These are phyloP conservation scores for Suhomyces bribrorum DNA, from an alignment of 1,139 yeast species.

Conservation along the genomic window DNA sequence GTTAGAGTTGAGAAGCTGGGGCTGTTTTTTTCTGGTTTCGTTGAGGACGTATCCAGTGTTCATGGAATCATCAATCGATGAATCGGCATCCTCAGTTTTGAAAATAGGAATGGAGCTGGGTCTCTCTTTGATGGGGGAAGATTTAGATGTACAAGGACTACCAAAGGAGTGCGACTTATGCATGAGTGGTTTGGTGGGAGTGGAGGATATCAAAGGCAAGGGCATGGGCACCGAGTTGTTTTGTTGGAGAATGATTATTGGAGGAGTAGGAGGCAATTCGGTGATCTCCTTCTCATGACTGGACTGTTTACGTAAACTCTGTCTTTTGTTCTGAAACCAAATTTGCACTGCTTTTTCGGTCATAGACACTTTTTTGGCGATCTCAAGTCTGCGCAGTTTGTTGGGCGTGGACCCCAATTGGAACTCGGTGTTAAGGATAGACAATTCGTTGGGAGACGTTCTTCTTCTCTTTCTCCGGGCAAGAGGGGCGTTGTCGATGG, in stretches of 20 bases:
- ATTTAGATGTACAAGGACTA: conserved; percentile 21
- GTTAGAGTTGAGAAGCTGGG: conserved; percentile 33
- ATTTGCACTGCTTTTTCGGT: conserved; percentile 96
- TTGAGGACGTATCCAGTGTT: conserved; percentile 28
- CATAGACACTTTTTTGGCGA: conserved; percentile 82
- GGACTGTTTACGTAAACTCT: conserved; percentile 63
- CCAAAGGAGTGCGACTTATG: conserved; percentile 32
- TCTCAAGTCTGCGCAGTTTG: conserved; percentile 68
- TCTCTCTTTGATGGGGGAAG: conserved; percentile 27
- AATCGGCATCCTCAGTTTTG: conserved; percentile 21
- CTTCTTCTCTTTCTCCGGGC: conserved; percentile 95
- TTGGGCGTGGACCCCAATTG: conserved; percentile 78
- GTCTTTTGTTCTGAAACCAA: conserved; percentile 97
- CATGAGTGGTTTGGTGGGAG: conserved; percentile 31
- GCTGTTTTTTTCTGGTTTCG: conserved; percentile 45
- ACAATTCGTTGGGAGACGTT: conserved; percentile 84
- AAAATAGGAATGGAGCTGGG: conserved; percentile 23
- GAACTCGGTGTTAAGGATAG: conserved; percentile 79
- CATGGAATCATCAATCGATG: conserved; percentile 26
- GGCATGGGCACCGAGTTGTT: conserved; percentile 9
- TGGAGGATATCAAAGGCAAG: conserved; percentile 22
- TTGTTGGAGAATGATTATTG: conserved; percentile 20
- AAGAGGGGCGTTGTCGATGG: conserved; percentile 83
- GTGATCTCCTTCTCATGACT: conserved; percentile 45
- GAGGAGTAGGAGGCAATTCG: conserved; percentile 46